phyloP scores from a whole-genome alignment of 768 basidiomycete species.

The Cyclocybe cylindracea region DNA sequence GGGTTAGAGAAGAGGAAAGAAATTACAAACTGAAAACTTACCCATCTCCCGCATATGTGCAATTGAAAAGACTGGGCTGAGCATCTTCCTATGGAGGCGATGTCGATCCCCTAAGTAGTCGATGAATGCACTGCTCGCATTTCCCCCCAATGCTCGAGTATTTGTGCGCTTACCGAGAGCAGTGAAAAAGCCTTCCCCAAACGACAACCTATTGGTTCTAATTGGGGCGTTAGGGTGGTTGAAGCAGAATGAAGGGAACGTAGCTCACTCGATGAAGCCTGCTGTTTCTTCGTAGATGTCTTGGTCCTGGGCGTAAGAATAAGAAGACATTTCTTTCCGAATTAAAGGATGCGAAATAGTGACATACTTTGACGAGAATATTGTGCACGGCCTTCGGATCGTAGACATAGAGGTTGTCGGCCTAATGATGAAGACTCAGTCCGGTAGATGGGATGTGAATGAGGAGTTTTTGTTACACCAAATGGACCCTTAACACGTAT shows the following conservation, averaged over 20 bases:
- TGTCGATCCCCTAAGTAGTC: conserved; percentile 38
- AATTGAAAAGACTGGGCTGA: conserved; percentile 45
- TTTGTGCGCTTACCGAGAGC: conserved; percentile 18
- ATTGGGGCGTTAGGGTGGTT: not conserved
- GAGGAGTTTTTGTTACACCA: conserved; percentile 23
- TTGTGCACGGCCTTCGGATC: conserved; percentile 48
- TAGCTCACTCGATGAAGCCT: conserved; percentile 25
- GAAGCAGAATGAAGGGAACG: not conserved
- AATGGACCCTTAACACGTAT: conserved; percentile 30
- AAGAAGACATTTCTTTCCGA: not conserved
- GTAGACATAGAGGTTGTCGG: conserved; percentile 37
- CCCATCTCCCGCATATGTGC: conserved; percentile 39
- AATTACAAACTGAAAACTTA: not conserved
- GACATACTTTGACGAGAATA: conserved; percentile 39
- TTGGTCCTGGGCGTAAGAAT: conserved; percentile 25
- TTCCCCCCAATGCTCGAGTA: not conserved
- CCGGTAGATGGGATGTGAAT: not conserved
- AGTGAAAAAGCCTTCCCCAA: conserved; percentile 24
- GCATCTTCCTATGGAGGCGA: conserved; percentile 42
- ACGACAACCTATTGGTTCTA: conserved; percentile 17
- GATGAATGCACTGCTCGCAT: too few relatives aligned
- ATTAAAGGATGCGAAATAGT: not conserved
- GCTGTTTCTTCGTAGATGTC: conserved; percentile 29
- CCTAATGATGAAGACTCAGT: conserved; percentile 12
- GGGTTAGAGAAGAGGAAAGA: not conserved